These are phyloP conservation scores for Nakataea oryzae DNA, from an alignment of 2,329 filamentous ascomycete genomes.

Conservation along the genomic window DNA sequence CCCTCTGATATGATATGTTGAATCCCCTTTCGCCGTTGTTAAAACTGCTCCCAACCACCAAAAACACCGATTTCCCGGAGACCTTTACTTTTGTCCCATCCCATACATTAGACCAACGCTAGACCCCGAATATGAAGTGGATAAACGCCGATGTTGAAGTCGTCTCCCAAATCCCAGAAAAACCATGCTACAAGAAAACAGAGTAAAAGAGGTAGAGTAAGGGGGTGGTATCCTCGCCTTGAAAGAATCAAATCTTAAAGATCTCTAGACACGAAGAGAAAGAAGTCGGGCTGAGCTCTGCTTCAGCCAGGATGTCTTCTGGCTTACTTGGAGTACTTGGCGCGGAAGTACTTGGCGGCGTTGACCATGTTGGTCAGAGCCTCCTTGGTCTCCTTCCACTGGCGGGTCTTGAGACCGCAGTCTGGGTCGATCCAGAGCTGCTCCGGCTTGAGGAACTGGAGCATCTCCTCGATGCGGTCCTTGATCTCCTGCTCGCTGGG, in stretches of 20 bases:
- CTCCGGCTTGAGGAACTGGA: slow-evolving; percentile 90
- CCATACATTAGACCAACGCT: neutral
- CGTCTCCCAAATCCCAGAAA: slow-evolving; percentile 25
- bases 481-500: slow-evolving; percentile 97
- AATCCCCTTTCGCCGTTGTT: slow-evolving; percentile 6
- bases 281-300: neutral
- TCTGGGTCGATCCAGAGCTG: slow-evolving; percentile 99
- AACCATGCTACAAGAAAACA: slow-evolving; percentile 2
- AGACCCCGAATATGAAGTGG: slow-evolving; percentile 1
- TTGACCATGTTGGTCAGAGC: slow-evolving; percentile 95
- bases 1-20: slow-evolving; percentile 7
- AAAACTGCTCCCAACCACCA: neutral
- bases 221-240: neutral
- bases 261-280: slow-evolving; percentile 1
- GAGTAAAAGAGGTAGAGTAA: neutral
- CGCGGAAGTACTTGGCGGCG: slow-evolving; percentile 92
- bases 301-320: slow-evolving; percentile 13
- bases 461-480: slow-evolving; percentile 96
- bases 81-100: neutral
- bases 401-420: slow-evolving; percentile 97
- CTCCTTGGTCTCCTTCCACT: slow-evolving; percentile 98
- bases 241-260: slow-evolving; percentile 14
- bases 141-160: slow-evolving; percentile 50
- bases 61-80: slow-evolving; percentile 1
- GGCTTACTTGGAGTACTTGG: slow-evolving; percentile 65